Percentiles rank a stretch among this genome's conserved stretches.
Evolutionary conservation across 208 protist species (phyloP).

Genomic region (Trypanosoma theileri): DNA sequence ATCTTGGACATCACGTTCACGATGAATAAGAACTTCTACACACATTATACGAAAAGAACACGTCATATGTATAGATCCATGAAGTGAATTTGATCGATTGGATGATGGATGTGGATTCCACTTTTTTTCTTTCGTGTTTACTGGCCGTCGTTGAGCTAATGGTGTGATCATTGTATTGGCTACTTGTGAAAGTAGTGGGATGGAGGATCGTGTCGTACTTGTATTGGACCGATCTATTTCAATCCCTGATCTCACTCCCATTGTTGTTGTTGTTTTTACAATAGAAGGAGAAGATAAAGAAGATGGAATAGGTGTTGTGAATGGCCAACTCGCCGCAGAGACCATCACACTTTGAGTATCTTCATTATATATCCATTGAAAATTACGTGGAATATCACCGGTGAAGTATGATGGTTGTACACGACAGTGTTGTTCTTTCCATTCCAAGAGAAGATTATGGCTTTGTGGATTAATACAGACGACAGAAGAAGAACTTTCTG

Average conservation of each 20-base stretch:
- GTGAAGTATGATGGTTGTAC: conserved; percentile 11
- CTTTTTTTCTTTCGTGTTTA: conserved; percentile 7
- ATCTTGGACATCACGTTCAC: conserved; percentile 29
- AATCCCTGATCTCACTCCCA: neutral
- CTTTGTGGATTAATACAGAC: conserved; percentile 11
- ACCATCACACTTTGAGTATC: conserved; percentile 11
- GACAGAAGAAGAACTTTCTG: conserved; percentile 14
- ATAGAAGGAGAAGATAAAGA: neutral
- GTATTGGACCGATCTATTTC: too few species aligned
- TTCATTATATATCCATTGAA: conserved; percentile 18
- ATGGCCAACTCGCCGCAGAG: conserved; percentile 26
- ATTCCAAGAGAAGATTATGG: neutral
- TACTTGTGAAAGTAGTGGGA: conserved; percentile 22
- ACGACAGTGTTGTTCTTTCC: neutral
- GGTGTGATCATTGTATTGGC: conserved; percentile 11
- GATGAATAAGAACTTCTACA: conserved; percentile 53
- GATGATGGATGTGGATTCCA: neutral
- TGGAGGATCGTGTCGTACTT: neutral
- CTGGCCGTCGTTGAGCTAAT: neutral
- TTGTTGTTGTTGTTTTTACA: neutral
- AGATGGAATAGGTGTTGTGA: neutral
- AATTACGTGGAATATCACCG: conserved; percentile 27
- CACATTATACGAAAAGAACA: conserved; percentile 44
- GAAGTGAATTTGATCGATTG: conserved; percentile 5
- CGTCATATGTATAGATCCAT: conserved; percentile 3